phyloP scores from a whole-genome alignment of 148 eudicot genomes.

The Cornus suecica region DNA sequence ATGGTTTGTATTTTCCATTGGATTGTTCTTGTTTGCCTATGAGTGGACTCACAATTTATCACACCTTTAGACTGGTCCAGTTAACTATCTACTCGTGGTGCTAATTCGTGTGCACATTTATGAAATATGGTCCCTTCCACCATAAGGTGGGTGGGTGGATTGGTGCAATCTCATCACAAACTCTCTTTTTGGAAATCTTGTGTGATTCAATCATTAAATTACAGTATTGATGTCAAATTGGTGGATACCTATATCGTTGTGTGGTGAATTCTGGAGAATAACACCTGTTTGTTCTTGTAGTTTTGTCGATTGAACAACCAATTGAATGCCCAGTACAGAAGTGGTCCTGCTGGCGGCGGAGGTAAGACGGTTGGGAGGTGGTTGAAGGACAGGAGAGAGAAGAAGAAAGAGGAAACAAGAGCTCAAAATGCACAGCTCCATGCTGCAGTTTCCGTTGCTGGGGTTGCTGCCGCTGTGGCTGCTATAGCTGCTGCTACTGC shows the following conservation, averaged over 20 bases:
- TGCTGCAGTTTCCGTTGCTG: slow-evolving; percentile 90
- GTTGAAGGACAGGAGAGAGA: slow-evolving; percentile 85
- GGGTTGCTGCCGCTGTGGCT: slow-evolving; percentile 93
- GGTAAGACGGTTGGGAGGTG: slow-evolving; percentile 98
- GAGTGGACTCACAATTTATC: neutral
- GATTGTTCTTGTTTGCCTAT: neutral
- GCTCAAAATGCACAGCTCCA: slow-evolving; percentile 91
- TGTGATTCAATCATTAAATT: neutral
- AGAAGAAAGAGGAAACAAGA: slow-evolving; percentile 85
- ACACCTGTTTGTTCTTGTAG: slow-evolving; percentile 33
- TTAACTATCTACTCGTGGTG: neutral
- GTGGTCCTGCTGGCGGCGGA: slow-evolving; percentile 37
- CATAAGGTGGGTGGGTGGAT: slow-evolving; percentile 8
- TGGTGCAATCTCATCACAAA: neutral
- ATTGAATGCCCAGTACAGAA: slow-evolving; percentile 46
- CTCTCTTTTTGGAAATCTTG: neutral
- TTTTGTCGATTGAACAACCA: slow-evolving; percentile 57
- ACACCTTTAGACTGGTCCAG: slow-evolving; percentile 7
- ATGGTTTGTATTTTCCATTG: neutral
- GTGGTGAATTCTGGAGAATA: neutral
- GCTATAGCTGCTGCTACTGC: slow-evolving; percentile 95
- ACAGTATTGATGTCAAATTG: neutral
- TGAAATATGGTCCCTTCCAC: slow-evolving; percentile 4
- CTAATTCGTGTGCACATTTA: slow-evolving; percentile 1
- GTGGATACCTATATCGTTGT: neutral